These are phyloP conservation scores for Cicer bijugum DNA, from an alignment of 306 rosid species.

Conservation along the genomic window DNA sequence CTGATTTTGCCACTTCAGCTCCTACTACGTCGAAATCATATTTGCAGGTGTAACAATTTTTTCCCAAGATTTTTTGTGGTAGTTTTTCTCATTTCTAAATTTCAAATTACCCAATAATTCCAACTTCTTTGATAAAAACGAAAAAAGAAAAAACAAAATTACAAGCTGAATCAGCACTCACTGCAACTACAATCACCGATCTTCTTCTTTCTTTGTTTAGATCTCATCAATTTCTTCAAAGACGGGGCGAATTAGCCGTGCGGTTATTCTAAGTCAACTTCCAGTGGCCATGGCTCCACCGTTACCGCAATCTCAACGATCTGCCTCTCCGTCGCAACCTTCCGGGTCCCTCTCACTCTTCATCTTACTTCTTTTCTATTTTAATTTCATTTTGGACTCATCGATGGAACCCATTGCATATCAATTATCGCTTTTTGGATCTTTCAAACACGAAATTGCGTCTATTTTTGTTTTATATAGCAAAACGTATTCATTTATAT, in stretches of 20 bases:
- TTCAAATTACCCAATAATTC: neutral
- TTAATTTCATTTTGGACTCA: constrained; percentile 33
- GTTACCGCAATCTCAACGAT: constrained; percentile 70
- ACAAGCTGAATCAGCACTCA: constrained; percentile 28
- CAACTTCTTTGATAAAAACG: neutral
- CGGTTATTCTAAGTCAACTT: constrained; percentile 31
- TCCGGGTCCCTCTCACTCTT: constrained; percentile 67
- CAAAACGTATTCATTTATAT: neutral
- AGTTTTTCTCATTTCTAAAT: neutral
- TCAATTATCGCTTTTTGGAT: constrained; percentile 33
- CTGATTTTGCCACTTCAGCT: constrained; percentile 53
- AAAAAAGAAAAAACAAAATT: neutral
- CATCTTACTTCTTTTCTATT: neutral
- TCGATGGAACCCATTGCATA: constrained; percentile 32
- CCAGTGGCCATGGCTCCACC: constrained; percentile 87
- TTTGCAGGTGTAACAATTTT: neutral
- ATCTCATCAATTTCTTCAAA: constrained; percentile 46
- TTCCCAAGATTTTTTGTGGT: neutral
- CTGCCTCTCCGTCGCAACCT: constrained; percentile 95
- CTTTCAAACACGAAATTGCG: constrained; percentile 34
- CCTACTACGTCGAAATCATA: constrained; percentile 47
- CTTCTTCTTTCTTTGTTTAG: constrained; percentile 34
- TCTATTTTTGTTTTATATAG: constrained; percentile 9
- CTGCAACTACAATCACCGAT: constrained; percentile 35
- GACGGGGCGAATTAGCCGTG: constrained; percentile 39